Base-by-base conservation (phyloP, 1,284 basidiomycete genomes). In the Puccinia novopanici region DNA sequence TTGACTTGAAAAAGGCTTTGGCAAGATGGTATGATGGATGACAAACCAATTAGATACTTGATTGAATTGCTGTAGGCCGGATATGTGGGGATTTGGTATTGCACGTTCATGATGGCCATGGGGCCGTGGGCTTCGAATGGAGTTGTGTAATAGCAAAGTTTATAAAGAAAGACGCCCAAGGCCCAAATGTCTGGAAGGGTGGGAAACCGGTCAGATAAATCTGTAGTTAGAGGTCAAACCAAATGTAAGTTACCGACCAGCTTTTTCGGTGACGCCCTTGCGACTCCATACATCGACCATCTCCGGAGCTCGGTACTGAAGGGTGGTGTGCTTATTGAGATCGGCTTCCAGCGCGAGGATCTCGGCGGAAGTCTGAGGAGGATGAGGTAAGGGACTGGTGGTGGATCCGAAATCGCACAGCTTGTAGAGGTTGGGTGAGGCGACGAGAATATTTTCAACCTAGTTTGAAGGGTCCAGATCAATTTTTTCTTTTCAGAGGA, bases 331-430 rank as follows among this genome's bases (percentile, higher is more conserved):
- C 83, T 92, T 90, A 85, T 98, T 97, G 68, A 99, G 89, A 86
- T 99, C 96, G 37, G 91, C 90, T 84, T 98, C 96, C 13, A 98
- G 88, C 9, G 90, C 89, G 68, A 93, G 91, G 71, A 98, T 91
- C 85, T 96, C 94, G 82, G 91, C 90, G 73, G 90, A 91, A 42
- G 89, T 91, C 9, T 90, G 87, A 22, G 94, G 93, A 10, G 92
- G 89, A 80, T 89, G 89, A 9, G 87, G 84, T 19, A 91, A 87
- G 3, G 94, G 91, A 0, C 91, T 90, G 0, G 92, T 92, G 2
- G 96, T 92, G 37, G 94, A 97, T 59, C 97, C 97, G 87, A 99
- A 99, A 86, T 99, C 97, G 86, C 97, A 99, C 19, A 99, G 89
- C 86, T 99, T 99, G 89, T 92, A 99, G 1, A 91, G 82, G 90